A percentile compares a stretch with the other conserved stretches of the same genome.
These are phyloP conservation scores for Teunomyces gatunensis DNA, from an alignment of 805 yeast genomes.

Conservation along the genomic window DNA sequence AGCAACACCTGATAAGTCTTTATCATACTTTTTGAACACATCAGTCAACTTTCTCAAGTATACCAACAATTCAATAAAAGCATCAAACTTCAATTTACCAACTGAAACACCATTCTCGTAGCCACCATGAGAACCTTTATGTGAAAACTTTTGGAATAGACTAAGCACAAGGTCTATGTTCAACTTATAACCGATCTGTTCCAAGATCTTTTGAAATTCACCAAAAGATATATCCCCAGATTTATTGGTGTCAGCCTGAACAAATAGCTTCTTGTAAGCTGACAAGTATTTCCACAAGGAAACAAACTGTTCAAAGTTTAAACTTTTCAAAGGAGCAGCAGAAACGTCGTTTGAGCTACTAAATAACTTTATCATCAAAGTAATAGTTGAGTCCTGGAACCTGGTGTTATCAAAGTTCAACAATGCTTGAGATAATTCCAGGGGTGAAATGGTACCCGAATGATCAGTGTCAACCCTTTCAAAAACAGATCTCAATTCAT, in stretches of 20 bases:
- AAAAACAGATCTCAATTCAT: slow-evolving; percentile 48
- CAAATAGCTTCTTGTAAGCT: slow-evolving; percentile 64
- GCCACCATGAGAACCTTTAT: slow-evolving; percentile 26
- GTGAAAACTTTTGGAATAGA: slow-evolving; percentile 56
- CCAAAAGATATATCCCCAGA: slow-evolving; percentile 62
- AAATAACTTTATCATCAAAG: slow-evolving; percentile 61
- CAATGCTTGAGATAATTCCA: slow-evolving; percentile 57
- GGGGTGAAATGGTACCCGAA: slow-evolving; percentile 53
- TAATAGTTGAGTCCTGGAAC: slow-evolving; percentile 59
- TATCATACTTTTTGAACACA: slow-evolving; percentile 72
- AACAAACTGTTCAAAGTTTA: slow-evolving; percentile 59
- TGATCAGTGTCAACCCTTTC: slow-evolving; percentile 54
- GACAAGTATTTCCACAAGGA: slow-evolving; percentile 66
- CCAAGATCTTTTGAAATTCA: slow-evolving; percentile 60
- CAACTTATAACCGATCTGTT: slow-evolving; percentile 64
- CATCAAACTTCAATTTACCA: slow-evolving; percentile 65
- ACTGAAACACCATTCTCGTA: slow-evolving; percentile 24
- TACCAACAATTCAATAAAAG: slow-evolving; percentile 76
- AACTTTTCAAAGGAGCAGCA: slow-evolving; percentile 16
- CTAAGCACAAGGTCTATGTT: slow-evolving; percentile 55
- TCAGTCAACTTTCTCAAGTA: slow-evolving; percentile 76
- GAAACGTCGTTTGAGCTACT: slow-evolving; percentile 31
- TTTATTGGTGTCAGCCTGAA: slow-evolving; percentile 57
- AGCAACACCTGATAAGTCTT: slow-evolving; percentile 71
- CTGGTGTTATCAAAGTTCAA: slow-evolving; percentile 62